A percentile compares a stretch with the other conserved stretches of the same genome.
These are phyloP conservation scores for Taiwanofungus camphoratus DNA, from an alignment of 1,284 basidiomycete species.

Conservation along the genomic window DNA sequence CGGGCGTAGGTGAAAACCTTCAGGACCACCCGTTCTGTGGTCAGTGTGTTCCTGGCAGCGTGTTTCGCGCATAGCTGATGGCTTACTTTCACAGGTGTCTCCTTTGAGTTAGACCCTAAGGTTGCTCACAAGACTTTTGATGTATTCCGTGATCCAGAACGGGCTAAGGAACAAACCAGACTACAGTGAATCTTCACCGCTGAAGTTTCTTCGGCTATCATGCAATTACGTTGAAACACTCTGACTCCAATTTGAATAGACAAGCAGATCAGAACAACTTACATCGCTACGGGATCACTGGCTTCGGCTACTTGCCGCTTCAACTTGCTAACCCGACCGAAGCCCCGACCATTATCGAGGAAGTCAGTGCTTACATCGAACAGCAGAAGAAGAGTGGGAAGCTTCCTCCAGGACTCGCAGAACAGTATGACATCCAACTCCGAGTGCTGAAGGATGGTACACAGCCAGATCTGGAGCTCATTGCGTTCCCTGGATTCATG, in stretches of 20 bases:
- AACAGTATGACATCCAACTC: slow-evolving; percentile 14
- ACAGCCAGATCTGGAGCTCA: slow-evolving; percentile 13
- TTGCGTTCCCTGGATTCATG: neutral
- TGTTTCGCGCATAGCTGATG: too few relatives aligned
- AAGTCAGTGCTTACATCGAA: neutral
- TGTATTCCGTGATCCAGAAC: slow-evolving; percentile 7
- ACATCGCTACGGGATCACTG: neutral
- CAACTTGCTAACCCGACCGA: neutral
- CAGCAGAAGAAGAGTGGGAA: slow-evolving; percentile 4
- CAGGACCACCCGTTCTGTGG: slow-evolving; percentile 29
- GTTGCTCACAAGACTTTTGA: slow-evolving; percentile 9
- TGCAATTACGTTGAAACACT: too few relatives aligned
- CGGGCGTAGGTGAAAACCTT: slow-evolving; percentile 31
- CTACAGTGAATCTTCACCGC: slow-evolving; percentile 11
- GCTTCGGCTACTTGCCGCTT: neutral
- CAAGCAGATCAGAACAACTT: neutral
- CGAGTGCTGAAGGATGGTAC: slow-evolving; percentile 8
- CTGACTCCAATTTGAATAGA: too few relatives aligned
- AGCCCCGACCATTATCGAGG: neutral
- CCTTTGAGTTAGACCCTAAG: slow-evolving; percentile 9
- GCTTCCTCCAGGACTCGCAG: slow-evolving; percentile 8
- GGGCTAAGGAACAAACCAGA: slow-evolving; percentile 8
- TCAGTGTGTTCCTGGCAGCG: slow-evolving; percentile 1
- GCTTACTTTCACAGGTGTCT: neutral
- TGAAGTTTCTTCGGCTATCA: too few relatives aligned